These are phyloP conservation scores for Acacia crassicarpa DNA, from an alignment of 306 rosid genomes.

Conservation along the genomic window DNA sequence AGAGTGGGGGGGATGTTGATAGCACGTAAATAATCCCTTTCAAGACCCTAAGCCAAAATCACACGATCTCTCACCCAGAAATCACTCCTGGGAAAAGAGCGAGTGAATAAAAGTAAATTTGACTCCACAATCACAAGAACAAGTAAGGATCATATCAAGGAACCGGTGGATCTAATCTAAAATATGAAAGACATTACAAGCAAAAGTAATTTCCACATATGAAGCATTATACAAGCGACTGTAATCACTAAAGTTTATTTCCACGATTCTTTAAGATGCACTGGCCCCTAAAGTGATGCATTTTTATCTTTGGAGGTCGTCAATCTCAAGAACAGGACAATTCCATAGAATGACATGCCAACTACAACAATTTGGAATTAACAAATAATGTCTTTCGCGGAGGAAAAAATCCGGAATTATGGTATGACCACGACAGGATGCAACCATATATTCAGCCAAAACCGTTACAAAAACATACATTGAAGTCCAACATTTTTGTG, in stretches of 20 bases:
- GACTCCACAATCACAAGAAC: not conserved
- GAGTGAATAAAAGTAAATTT: not conserved
- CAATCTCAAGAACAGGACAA: not conserved
- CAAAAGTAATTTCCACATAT: slow-evolving; percentile 1
- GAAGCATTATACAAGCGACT: not conserved
- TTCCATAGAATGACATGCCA: not conserved
- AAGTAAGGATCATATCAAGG: not conserved
- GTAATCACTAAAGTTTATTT: not conserved
- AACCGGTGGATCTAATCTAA: slow-evolving; percentile 1
- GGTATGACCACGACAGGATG: not conserved
- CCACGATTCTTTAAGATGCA: not conserved
- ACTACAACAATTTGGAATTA: not conserved
- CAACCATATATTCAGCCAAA: slow-evolving; percentile 2
- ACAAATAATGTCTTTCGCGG: not conserved
- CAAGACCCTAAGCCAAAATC: slow-evolving; percentile 20
- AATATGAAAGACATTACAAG: not conserved
- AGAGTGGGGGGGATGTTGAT: not conserved
- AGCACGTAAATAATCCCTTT: not conserved
- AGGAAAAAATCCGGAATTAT: not conserved
- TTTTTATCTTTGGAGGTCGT: not conserved
- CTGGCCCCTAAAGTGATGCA: not conserved
- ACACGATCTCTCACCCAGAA: not conserved
- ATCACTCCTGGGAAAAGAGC: not conserved
- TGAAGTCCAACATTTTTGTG: slow-evolving; percentile 2
- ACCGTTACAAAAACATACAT: slow-evolving; percentile 6